Percentiles rank a stretch among this genome's conserved stretches.
Conservation (phyloP, 2,329 filamentous ascomycete genomes). For the Neonectria punicea region DNA sequence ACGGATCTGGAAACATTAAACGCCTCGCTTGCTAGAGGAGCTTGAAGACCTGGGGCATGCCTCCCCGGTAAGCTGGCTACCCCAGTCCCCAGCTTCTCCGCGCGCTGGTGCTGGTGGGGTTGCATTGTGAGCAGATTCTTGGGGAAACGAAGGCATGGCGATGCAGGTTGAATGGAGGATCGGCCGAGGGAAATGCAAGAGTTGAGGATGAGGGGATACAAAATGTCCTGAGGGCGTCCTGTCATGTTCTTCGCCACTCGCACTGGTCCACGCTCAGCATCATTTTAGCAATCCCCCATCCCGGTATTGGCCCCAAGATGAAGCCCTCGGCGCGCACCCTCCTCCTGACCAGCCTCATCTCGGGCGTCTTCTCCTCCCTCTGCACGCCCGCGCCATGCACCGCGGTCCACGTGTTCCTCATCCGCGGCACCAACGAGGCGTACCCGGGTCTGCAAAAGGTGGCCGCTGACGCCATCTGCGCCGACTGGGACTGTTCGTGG, state of each 20-base stretch:
- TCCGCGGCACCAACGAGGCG: constrained; percentile 44
- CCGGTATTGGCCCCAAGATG: neutral
- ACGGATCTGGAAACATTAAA: neutral
- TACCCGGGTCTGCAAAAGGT: constrained; percentile 46
- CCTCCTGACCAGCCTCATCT: neutral
- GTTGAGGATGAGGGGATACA: neutral
- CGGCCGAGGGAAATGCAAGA: neutral
- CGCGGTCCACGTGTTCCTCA: constrained; percentile 44
- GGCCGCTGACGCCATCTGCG: constrained; percentile 41
- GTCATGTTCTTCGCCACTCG: neutral
- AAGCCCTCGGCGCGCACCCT: neutral
- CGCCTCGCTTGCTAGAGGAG: neutral
- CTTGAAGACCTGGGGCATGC: neutral
- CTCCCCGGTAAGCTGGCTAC: neutral
- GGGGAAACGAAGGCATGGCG: neutral
- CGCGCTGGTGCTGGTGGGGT: neutral
- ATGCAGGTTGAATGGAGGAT: neutral
- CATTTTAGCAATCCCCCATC: no score
- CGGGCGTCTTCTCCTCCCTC: neutral
- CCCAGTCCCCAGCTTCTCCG: neutral
- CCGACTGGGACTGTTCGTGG: constrained; percentile 39
- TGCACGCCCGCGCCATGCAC: constrained; percentile 31
- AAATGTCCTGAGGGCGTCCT: neutral
- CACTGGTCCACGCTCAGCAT: neutral
- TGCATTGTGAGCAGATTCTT: neutral